A percentile compares a stretch with the other conserved stretches of the same genome.
Conservation (phyloP, 169 alveolate genomes). For the Cardiosporidium cionae region DNA sequence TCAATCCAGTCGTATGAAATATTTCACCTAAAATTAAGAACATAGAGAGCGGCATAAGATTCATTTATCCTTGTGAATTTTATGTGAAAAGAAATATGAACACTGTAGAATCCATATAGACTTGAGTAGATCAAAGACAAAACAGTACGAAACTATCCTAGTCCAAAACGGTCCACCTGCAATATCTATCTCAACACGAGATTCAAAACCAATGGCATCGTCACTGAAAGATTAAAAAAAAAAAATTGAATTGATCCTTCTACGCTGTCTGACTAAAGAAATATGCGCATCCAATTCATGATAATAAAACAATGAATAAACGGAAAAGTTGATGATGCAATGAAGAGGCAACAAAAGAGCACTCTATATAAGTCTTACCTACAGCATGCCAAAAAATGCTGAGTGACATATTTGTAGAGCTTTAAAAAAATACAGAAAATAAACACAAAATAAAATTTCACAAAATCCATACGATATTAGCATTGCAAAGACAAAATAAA, state of each 20-base stretch:
- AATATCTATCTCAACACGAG: conserved; percentile 49
- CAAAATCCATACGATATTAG: no score
- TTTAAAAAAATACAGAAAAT: conserved; percentile 30
- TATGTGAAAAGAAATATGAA: no score
- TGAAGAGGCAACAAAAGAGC: conserved; percentile 40
- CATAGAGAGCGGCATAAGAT: neutral
- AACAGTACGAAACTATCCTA: conserved; percentile 14
- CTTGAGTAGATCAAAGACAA: neutral
- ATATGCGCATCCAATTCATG: no score
- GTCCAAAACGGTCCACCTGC: conserved; percentile 43
- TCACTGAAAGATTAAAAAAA: conserved; percentile 9
- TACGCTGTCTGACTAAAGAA: no score
- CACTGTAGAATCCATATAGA: neutral
- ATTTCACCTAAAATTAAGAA: conserved; percentile 46
- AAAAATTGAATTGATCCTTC: no score
- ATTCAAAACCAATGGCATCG: conserved; percentile 62
- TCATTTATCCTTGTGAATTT: neutral
- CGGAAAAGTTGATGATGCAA: no score
- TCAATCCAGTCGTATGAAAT: conserved; percentile 71
- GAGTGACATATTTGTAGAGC: conserved; percentile 61
- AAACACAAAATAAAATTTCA: no score
- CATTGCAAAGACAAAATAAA: no score
- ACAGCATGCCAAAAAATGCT: conserved; percentile 71
- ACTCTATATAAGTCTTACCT: conserved; percentile 23
- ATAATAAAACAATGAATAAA: no score